These are phyloP conservation scores for Paraphoma sp. DNA, from an alignment of 2,329 filamentous ascomycete genomes.

Conservation along the genomic window DNA sequence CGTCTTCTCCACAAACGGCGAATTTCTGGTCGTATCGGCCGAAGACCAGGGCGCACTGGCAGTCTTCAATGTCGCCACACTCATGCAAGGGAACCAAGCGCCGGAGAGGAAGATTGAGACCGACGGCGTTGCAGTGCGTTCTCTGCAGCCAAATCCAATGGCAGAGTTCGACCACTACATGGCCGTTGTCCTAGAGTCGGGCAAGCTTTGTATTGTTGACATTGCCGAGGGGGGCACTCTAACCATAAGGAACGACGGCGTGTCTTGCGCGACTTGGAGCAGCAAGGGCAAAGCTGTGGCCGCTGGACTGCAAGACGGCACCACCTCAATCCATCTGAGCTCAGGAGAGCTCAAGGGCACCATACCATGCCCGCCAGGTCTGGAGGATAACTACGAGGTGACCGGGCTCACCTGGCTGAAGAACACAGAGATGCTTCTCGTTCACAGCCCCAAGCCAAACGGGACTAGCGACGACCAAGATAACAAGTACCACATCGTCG, in stretches of 20 bases:
- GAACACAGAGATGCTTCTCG: slow-evolving; percentile 81
- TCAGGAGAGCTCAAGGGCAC: slow-evolving; percentile 77
- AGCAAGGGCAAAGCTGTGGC: slow-evolving; percentile 90
- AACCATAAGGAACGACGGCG: slow-evolving; percentile 72
- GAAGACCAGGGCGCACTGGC: slow-evolving; percentile 82
- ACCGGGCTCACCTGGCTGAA: slow-evolving; percentile 87
- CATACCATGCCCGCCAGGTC: slow-evolving; percentile 76
- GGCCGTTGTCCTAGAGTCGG: slow-evolving; percentile 79
- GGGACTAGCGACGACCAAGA: slow-evolving; percentile 54
- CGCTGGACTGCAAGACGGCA: slow-evolving; percentile 82
- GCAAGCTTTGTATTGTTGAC: slow-evolving; percentile 84
- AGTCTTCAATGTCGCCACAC: slow-evolving; percentile 76
- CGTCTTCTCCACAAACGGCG: slow-evolving; percentile 88
- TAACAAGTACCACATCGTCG: slow-evolving; percentile 77
- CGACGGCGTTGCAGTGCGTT: slow-evolving; percentile 74
- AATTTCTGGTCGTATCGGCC: slow-evolving; percentile 80
- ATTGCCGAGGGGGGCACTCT: slow-evolving; percentile 64
- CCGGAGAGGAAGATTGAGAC: slow-evolving; percentile 78
- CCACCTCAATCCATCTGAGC: slow-evolving; percentile 81
- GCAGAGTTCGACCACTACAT: slow-evolving; percentile 75
- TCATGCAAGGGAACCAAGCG: slow-evolving; percentile 68
- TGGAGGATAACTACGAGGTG: slow-evolving; percentile 72
- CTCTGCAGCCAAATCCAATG: slow-evolving; percentile 81
- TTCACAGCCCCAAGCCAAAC: slow-evolving; percentile 62
- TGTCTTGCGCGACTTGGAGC: slow-evolving; percentile 90